Evolutionary conservation across 257 asterid species (phyloP).

Genomic region (Solanum clarkiae): DNA sequence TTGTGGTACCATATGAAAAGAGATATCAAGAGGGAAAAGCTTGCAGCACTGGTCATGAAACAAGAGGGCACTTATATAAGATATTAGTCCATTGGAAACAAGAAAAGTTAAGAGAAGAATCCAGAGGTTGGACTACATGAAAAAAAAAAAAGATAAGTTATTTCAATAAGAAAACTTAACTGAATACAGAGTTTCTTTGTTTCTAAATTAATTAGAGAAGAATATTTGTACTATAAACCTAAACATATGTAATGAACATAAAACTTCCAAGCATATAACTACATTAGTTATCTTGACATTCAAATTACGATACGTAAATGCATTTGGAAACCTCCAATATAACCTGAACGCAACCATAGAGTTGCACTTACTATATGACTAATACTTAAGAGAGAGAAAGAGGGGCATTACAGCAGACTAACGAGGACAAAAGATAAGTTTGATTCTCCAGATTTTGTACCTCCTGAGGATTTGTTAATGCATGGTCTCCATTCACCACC

Average conservation of each 20-base stretch:
- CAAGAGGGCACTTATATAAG: not conserved
- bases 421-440: not conserved
- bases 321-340: not conserved
- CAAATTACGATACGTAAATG: not conserved
- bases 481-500: constrained; percentile 91
- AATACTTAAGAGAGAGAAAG: not conserved
- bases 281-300: not conserved
- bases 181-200: not conserved
- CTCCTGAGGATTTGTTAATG: constrained; percentile 63
- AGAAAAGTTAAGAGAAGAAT: not conserved
- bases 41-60: not conserved
- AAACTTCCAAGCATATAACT: not conserved
- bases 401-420: not conserved
- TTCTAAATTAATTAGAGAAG: not conserved
- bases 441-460: constrained; percentile 19
- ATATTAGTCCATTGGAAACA: not conserved
- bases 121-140: not conserved
- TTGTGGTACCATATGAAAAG: not conserved
- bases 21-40: not conserved
- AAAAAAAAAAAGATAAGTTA: not conserved
- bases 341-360: not conserved
- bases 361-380: not conserved
- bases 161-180: not conserved
- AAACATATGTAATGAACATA: not conserved
- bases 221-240: not conserved